These are phyloP conservation scores for Strobilomyces echinocephalus DNA, from an alignment of 768 basidiomycete genomes.

Conservation along the genomic window DNA sequence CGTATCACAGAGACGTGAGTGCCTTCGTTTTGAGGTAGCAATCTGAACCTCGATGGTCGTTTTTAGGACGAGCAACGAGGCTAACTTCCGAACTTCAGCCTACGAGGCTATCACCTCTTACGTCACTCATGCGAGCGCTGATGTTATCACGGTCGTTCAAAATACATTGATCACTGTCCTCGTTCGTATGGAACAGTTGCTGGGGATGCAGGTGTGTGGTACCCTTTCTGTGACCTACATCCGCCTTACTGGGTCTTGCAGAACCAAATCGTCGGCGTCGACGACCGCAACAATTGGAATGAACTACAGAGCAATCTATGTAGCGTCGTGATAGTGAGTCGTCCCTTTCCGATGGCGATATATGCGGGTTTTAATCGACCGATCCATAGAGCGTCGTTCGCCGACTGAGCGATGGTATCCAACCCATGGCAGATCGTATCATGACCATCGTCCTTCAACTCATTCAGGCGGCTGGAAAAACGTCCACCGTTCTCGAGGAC, in stretches of 20 bases:
- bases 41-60: conserved; percentile 10
- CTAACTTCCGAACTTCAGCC: conserved; percentile 90
- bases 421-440: conserved; percentile 87
- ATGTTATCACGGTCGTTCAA: conserved; percentile 76
- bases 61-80: conserved; percentile 72
- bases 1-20: conserved; percentile 82
- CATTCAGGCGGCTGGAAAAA: conserved; percentile 83
- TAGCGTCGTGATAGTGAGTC: conserved; percentile 76
- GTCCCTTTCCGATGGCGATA: not conserved
- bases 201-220: conserved; percentile 68
- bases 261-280: conserved; percentile 91
- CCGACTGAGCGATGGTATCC: conserved; percentile 76
- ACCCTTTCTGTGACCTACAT: not conserved
- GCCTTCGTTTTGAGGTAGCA: not conserved
- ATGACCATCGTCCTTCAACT: conserved; percentile 89
- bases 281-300: conserved; percentile 99
- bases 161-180: conserved; percentile 79
- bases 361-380: not conserved
- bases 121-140: conserved; percentile 72
- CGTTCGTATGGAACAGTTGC: conserved; percentile 84
- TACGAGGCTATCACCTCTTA: conserved; percentile 94
- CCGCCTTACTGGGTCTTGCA: conserved; percentile 27
- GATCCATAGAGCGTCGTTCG: conserved; percentile 74
- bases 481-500: conserved; percentile 92
- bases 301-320: conserved; percentile 96